Base-by-base conservation (phyloP, 768 basidiomycete genomes). In the Tylopilus felleus region DNA sequence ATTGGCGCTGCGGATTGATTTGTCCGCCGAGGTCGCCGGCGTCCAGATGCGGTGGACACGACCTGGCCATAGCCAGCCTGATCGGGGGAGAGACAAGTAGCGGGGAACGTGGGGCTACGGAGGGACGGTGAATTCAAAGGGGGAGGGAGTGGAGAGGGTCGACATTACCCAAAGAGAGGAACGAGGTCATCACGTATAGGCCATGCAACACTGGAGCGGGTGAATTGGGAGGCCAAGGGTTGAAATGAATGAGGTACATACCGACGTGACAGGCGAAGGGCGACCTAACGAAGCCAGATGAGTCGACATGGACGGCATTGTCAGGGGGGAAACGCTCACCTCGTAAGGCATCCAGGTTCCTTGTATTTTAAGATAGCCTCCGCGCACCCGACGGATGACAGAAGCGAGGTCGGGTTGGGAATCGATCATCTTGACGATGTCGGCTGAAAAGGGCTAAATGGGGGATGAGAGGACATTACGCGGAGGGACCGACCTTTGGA, bases 321-420 rank as follows among this genome's bases (percentile, higher is more conserved):
- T n/a, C 6, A 19, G 48, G 47, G 51, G 51, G 29, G 29, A n/a
- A n/a, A 38, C 39, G 67, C 79, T 57, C 60, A 88, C 87, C 77
- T 90, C 91, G 71, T 88, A 93, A 31, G 91, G 91, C 85, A 93
- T 89, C 92, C 92, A 94, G 21, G 92, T 93, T 29, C 92, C 92
- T 65, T 94, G 92, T 41, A 94, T 93, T 74, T 93, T 93, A 55
- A 94, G 81, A 73, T 90, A 91, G 47, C 90, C 89, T 52, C 90
- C 91, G 43, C 90, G 83, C 29, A 94, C 90, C 55, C 90, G 81
- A 53, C 91, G 85, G 65, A 93, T 84, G 60, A 88, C 82, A 29
- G 84, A 78, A 25, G 89, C 90, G 35, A 94, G 76, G 73, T 93
- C 90, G 49, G 92, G 92, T 62, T 93, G 90, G 3, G 88, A 90